Evolutionary conservation across 208 protist species (phyloP).

Genomic region (Entamoeba invadens): DNA sequence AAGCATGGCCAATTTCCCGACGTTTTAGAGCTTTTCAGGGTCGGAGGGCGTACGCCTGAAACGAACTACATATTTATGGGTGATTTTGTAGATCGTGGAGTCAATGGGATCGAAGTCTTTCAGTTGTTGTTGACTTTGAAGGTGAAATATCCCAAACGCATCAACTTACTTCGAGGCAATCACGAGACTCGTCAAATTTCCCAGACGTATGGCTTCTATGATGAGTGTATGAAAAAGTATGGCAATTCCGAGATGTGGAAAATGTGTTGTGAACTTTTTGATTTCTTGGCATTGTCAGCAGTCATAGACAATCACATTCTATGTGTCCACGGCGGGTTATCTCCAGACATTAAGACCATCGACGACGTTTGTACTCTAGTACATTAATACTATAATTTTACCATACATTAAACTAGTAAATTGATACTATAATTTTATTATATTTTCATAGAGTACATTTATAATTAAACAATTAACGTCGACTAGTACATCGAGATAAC

Average conservation of each 20-base stretch:
- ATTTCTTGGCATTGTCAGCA: slow-evolving; percentile 90
- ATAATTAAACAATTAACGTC: slow-evolving; percentile 16
- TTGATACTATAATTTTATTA: no score
- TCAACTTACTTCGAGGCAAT: slow-evolving; percentile 20
- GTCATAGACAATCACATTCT: slow-evolving; percentile 64
- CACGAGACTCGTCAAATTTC: slow-evolving; percentile 22
- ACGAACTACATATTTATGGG: no score
- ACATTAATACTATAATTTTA: no score
- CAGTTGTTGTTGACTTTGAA: slow-evolving; percentile 18
- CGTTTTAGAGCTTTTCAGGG: no score
- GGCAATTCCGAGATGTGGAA: not conserved
- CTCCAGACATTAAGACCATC: slow-evolving; percentile 78
- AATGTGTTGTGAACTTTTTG: slow-evolving; percentile 55
- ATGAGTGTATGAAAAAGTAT: slow-evolving; percentile 38
- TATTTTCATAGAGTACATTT: no score
- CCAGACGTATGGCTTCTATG: slow-evolving; percentile 71
- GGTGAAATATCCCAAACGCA: not conserved
- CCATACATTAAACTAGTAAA: no score
- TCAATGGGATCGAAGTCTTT: slow-evolving; percentile 18
- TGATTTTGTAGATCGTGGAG: slow-evolving; percentile 32
- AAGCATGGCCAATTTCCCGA: no score
- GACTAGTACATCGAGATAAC: slow-evolving; percentile 19
- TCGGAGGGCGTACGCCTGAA: no score
- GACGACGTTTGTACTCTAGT: no score
- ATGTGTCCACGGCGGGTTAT: slow-evolving; percentile 89